Conservation (phyloP, 2,329 filamentous ascomycete genomes). For the Westerdykella sp. region DNA sequence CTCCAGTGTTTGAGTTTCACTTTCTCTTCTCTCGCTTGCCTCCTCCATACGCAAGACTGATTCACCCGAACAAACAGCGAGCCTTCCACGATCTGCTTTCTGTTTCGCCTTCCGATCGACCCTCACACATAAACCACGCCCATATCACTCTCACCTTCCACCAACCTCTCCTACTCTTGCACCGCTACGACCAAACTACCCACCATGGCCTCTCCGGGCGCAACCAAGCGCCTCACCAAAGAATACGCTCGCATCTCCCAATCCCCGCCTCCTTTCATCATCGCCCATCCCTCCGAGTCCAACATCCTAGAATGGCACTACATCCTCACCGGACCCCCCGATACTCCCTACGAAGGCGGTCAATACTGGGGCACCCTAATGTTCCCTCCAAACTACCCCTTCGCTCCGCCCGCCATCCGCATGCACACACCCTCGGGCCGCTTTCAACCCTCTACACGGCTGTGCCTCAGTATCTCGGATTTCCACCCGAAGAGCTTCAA, state of each 20-base stretch:
- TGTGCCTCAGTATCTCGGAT: conserved; percentile 93
- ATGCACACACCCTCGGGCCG: conserved; percentile 98
- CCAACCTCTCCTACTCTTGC: background rate
- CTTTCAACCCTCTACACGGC: conserved; percentile 84
- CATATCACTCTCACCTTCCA: background rate
- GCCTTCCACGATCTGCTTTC: background rate
- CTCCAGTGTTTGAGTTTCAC: too few relatives aligned
- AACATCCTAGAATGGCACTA: conserved; percentile 97
- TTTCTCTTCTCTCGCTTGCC: too few relatives aligned
- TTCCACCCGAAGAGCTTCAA: conserved; percentile 99
- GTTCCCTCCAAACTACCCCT: conserved; percentile 94
- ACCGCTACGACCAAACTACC: background rate
- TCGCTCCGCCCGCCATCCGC: conserved; percentile 91
- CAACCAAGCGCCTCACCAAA: conserved; percentile 48
- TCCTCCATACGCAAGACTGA: too few relatives aligned
- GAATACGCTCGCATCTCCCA: conserved; percentile 61
- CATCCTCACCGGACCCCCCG: conserved; percentile 87
- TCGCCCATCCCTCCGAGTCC: conserved; percentile 78
- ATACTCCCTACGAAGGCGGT: conserved; percentile 87
- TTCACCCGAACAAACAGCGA: too few relatives aligned
- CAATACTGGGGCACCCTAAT: conserved; percentile 98
- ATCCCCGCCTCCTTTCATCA: conserved; percentile 83
- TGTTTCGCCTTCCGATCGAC: background rate
- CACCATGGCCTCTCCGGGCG: conserved; percentile 37
- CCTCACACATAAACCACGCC: background rate